Evolutionary conservation across 75 land plant species (phyloP), one percentile per base, ranked within the genome.

Genomic region (Cryptomeria japonica): DNA sequence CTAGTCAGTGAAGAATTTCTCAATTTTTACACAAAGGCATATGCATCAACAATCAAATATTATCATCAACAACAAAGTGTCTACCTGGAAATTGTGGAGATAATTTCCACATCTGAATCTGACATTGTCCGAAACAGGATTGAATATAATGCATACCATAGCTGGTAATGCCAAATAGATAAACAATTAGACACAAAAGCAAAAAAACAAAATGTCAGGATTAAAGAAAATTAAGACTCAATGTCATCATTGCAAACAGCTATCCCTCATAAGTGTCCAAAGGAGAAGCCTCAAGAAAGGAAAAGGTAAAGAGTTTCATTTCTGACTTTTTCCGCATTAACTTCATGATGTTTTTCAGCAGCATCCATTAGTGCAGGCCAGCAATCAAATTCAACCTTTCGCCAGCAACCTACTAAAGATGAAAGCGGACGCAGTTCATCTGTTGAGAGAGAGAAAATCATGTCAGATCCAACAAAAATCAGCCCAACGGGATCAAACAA

Each of bases 131-230:
- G 93, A 87, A 91, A 93, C 38, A 98, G 89, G 76, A 97, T 79
- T 7, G 94, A 91, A 39, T 91, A 86, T 38, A 98, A 87, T 12
- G 96, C 94, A 92, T 97, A 98, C 99, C 99, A 97, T 34, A 98
- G 77, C 96, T 97, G 94, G 88, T 85, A 64, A 12, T 28, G 36
- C 25, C 47, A 18, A 80, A 12, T 38, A 84, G 46, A 80, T 41
- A 49, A 32, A 41, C 80, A 25, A n/a, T 87, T 5, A 64, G 16
- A 19, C n/a, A 19, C n/a, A 25, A 34, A 47, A 85, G 32, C 22
- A 16, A 84, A 12, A n/a, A 42, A 34, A 70, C 12, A 19, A 84
- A 56, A 79, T 19, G 2, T 80, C 83, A 42, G 42, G 38, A n/a
- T 80, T 25, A 19, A 80, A 15, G 25, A 9, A 31, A 73, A 73